These are phyloP conservation scores for Nothomitra cinnamomea DNA, from an alignment of 2,329 filamentous ascomycete genomes.

Conservation along the genomic window DNA sequence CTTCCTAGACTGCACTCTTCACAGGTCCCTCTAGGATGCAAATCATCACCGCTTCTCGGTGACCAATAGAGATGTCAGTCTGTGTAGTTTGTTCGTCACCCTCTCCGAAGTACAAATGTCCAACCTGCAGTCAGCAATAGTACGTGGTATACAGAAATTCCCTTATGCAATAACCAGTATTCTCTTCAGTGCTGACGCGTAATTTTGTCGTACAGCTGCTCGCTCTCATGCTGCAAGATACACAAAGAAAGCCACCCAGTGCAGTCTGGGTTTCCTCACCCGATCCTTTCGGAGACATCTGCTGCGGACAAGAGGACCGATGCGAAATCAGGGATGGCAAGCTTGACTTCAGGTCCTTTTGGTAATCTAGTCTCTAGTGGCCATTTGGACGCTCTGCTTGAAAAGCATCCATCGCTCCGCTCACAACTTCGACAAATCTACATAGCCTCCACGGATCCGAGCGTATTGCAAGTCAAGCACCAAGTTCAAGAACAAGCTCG, in stretches of 20 bases:
- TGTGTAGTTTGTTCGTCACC: slow-evolving; percentile 17
- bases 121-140: slow-evolving; percentile 18
- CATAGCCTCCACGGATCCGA: slow-evolving; percentile 13
- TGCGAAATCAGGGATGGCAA: background rate
- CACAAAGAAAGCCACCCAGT: slow-evolving; percentile 22
- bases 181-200: background rate
- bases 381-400: background rate
- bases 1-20: no score
- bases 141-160: slow-evolving; percentile 12
- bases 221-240: slow-evolving; percentile 28
- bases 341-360: background rate
- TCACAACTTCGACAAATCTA: slow-evolving; percentile 3
- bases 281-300: slow-evolving; percentile 23
- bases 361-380: background rate
- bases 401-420: background rate
- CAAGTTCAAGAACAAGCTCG: background rate
- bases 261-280: slow-evolving; percentile 24
- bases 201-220: slow-evolving; percentile 22
- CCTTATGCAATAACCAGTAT: background rate
- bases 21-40: no score
- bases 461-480: background rate
- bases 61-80: background rate
- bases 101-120: slow-evolving; percentile 19
- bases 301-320: background rate
- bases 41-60: background rate